Evolutionary conservation across 2,329 filamentous ascomycete species (phyloP), one percentile per base, ranked within the genome.

Genomic region (Penicillium aurantiogriseum): DNA sequence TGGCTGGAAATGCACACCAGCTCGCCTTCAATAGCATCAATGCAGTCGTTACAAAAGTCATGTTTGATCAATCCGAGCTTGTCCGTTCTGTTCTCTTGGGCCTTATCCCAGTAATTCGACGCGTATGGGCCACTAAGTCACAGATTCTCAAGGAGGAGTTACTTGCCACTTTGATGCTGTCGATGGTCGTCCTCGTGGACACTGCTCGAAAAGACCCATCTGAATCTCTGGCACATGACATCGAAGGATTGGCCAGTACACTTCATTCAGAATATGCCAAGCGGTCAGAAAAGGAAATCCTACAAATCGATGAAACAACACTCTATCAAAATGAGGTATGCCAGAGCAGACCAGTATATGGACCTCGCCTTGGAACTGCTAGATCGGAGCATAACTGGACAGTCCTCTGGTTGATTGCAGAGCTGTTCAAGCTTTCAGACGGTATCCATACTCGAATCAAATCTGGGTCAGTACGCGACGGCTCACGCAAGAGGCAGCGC

Each of bases 201-300:
- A 70, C 69, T 59, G 40, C 63, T 55, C 62, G 63, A 51, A 63
- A 73, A 70, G 59, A 64, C 76, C 63, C 72, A 67, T 56, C 70
- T 66, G 54, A 73, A 80, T 54, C 71, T 74, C 29, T 78, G 68
- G 44, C 73, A 19, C 67, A 64, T 13, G 81, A 63, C 54, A 63
- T 96, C 6, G 84, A 88, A 61, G 83, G 83, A n/a, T 74, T 97
- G 2, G 71, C 87, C 35, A 87, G 92, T 44, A 80, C 83, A 4
- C 75, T 99, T n/a, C 88, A 88, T 78, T 77, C 77, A 9, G 93
- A 97, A 67, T 97, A 97, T 73, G 81, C 85, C 4, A 87, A 81
- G 62, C 83, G 91, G 59, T 80, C 85, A 36, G 86, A 89, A 47
- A 85, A 85, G 57, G 87, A 90, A 47, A 84, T 88, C 38, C 80